Evolutionary conservation across 1,139 yeast genomes (phyloP), one percentile per base, ranked within the genome.

Genomic region (Pichiaceae sp.): DNA sequence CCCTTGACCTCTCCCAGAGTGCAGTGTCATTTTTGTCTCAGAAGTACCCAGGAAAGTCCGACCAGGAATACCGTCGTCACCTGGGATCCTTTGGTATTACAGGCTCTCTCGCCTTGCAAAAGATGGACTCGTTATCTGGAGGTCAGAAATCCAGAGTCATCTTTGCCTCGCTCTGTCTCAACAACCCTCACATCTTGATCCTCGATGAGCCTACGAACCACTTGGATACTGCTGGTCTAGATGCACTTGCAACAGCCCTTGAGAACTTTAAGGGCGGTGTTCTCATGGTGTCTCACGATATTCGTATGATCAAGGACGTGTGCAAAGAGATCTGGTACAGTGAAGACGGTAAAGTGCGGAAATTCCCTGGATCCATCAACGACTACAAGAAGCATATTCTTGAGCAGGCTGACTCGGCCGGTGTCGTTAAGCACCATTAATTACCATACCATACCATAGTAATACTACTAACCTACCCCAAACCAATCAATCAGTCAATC

Each of bases 81-180:
- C 70, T 91, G 51, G 98, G 98, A 40, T 82, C 96, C 1, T 91
- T 91, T 61, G 98, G 98, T 62, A 89, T 91, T 43, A 87, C 96
- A 3, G 98, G 98, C 42, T 70, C 96, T 3, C 68, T 91, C 37
- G 96, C 97, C 43, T 68, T 91, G 52, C 96, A 89, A 56, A 87
- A 84, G 60, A 86, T 91, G 82, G 78, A 78, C 53, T 67, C 83
- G 38, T 67, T 91, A 41, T 91, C 97, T 9, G 98, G 98, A 60
- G 98, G 98, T 68, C 98, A 91, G 58, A 93, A 91, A 59, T 87
- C 97, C 28, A 78, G 98, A 66, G 98, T 91, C 32, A 97, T 97
- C 0, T 91, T 91, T 64, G 97, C 98, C 11, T 91, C 96, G 17
- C 70, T 91, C 47, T 87, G 97, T 63, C 68, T 91, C 53, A 74